These are phyloP conservation scores for Lyophyllum decastes DNA, from an alignment of 768 basidiomycete genomes.

Conservation along the genomic window DNA sequence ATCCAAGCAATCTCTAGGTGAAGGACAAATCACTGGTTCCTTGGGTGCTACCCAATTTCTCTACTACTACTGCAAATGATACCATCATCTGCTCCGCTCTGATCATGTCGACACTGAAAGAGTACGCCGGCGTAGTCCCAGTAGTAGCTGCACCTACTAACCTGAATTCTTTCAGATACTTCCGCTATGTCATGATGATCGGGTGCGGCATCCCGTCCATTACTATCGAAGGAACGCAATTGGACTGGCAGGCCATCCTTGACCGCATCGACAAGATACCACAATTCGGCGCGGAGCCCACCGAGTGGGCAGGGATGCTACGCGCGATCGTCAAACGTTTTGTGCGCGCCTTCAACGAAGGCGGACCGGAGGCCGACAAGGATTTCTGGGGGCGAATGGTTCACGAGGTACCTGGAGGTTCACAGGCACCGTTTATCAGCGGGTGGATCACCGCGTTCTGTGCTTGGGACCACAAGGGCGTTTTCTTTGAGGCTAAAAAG, in stretches of 20 bases:
- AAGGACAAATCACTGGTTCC: constrained; percentile 28
- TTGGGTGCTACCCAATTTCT: constrained; percentile 38
- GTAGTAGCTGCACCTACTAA: no score
- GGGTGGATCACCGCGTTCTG: constrained; percentile 43
- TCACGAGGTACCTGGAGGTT: not conserved
- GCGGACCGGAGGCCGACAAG: constrained; percentile 23
- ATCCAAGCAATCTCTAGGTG: not conserved
- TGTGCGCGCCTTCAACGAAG: constrained; percentile 31
- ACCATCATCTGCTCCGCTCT: constrained; percentile 35
- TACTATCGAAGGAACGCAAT: constrained; percentile 41
- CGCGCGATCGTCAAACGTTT: constrained; percentile 39
- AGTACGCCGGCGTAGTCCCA: not conserved
- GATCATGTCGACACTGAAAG: constrained; percentile 44
- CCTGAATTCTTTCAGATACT: constrained; percentile 25
- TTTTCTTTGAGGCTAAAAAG: not conserved
- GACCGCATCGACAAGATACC: not conserved
- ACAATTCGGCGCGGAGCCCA: constrained; percentile 13
- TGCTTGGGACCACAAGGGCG: constrained; percentile 15
- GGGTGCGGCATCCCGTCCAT: constrained; percentile 44
- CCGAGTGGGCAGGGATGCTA: constrained; percentile 40
- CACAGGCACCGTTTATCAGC: constrained; percentile 30
- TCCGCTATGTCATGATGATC: constrained; percentile 31
- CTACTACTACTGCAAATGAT: constrained; percentile 44
- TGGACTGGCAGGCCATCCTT: constrained; percentile 24
- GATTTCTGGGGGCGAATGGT: constrained; percentile 38